Percentiles rank a stretch among this genome's conserved stretches.
phyloP scores from a whole-genome alignment of 306 rosid species.

The Cucurbita ficifolia region DNA sequence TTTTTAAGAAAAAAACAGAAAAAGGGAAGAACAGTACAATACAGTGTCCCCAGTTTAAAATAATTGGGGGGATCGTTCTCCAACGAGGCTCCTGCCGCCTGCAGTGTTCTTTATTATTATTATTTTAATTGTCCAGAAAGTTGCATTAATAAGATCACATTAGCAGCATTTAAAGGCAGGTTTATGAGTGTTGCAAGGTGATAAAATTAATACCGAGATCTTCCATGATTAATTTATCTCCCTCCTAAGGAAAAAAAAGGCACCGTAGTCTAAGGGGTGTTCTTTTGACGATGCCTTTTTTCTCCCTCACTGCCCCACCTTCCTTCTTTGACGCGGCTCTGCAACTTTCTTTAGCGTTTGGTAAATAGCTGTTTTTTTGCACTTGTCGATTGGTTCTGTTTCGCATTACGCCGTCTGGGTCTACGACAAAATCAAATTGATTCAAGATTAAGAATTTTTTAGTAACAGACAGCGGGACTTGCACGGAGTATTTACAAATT shows the following conservation, averaged over 20 bases:
- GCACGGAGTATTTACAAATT: neutral
- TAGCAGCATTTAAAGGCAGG: neutral
- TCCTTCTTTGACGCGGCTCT: neutral
- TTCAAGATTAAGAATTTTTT: neutral
- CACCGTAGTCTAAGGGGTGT: neutral
- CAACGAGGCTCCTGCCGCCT: neutral
- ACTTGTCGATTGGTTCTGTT: neutral
- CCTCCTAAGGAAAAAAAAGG: neutral
- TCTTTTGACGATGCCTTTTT: neutral
- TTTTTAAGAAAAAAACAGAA: neutral
- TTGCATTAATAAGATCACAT: neutral
- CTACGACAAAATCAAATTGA: neutral
- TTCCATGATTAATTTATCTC: neutral
- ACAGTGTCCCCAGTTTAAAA: neutral
- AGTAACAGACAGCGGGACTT: neutral
- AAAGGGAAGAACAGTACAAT: neutral
- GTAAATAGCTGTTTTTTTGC: neutral
- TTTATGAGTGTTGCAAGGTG: neutral
- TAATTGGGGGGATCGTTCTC: neutral
- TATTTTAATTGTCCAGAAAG: too few relatives aligned
- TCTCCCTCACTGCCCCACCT: neutral
- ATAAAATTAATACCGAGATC: neutral
- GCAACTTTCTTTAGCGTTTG: neutral
- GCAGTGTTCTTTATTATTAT: neutral
- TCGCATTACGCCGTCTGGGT: neutral